phyloP scores from a whole-genome alignment of 129 eudicot species.

The carrot (Daucus carota) region DH1_v3.0 NC_030387.2:39393001-39393500 shows the following conservation, averaged over 20 bases:
- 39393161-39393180: constrained; percentile 38
- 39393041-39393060: neutral
- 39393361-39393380: neutral
- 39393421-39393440: neutral
- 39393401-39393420: neutral
- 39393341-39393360: neutral
- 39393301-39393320: constrained; percentile 86
- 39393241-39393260: constrained; percentile 80
- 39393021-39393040: neutral
- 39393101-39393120: neutral
- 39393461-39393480: neutral
- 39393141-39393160: neutral
- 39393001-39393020: neutral
- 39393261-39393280: constrained; percentile 83
- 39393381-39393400: neutral
- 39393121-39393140: neutral
- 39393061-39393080: neutral
- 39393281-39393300: constrained; percentile 84
- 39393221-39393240: constrained; percentile 80
- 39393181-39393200: constrained; percentile 94
- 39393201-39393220: constrained; percentile 78
- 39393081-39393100: neutral
- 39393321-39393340: constrained; percentile 33
- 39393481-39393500: neutral
- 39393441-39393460: neutral